phyloP scores from a whole-genome alignment of 345 rosid genomes.

The Clausena lansium region DNA sequence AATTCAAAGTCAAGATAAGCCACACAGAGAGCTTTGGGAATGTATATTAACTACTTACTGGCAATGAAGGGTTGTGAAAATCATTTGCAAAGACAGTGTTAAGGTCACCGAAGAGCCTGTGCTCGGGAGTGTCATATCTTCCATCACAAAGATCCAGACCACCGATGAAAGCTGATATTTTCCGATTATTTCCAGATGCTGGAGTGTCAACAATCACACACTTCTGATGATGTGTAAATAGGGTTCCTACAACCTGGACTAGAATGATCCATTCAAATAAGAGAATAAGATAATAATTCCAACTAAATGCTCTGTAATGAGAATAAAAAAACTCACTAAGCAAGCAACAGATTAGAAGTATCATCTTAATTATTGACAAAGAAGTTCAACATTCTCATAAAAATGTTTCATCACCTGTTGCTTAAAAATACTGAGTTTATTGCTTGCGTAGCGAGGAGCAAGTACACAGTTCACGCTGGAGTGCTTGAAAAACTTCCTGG shows the following conservation, averaged over 20 bases:
- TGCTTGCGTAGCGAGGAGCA: slow-evolving; percentile 71
- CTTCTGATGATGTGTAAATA: slow-evolving; percentile 76
- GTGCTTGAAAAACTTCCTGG: slow-evolving; percentile 56
- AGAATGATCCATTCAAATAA: slow-evolving; percentile 27
- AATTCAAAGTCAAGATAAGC: background rate
- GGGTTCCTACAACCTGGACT: slow-evolving; percentile 79
- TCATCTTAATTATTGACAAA: background rate
- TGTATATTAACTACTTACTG: slow-evolving; percentile 32
- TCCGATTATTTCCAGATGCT: slow-evolving; percentile 53
- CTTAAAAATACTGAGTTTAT: slow-evolving; percentile 66
- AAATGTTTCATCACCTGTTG: slow-evolving; percentile 52
- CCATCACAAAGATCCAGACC: slow-evolving; percentile 75
- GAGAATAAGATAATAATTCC: slow-evolving; percentile 14
- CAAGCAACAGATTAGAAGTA: background rate
- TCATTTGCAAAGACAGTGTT: slow-evolving; percentile 52
- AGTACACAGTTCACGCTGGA: slow-evolving; percentile 62
- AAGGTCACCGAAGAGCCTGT: slow-evolving; percentile 50
- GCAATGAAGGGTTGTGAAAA: slow-evolving; percentile 63
- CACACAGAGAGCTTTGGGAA: background rate
- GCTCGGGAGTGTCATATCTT: slow-evolving; percentile 79
- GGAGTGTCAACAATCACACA: slow-evolving; percentile 61
- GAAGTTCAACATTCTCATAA: slow-evolving; percentile 1
- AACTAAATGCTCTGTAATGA: background rate
- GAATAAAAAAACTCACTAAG: background rate
- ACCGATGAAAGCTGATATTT: slow-evolving; percentile 67